A percentile compares a stretch with the other conserved stretches of the same genome.
phyloP scores from a whole-genome alignment of 2,329 filamentous ascomycete species.

The Pestalotiopsis sp. region DNA sequence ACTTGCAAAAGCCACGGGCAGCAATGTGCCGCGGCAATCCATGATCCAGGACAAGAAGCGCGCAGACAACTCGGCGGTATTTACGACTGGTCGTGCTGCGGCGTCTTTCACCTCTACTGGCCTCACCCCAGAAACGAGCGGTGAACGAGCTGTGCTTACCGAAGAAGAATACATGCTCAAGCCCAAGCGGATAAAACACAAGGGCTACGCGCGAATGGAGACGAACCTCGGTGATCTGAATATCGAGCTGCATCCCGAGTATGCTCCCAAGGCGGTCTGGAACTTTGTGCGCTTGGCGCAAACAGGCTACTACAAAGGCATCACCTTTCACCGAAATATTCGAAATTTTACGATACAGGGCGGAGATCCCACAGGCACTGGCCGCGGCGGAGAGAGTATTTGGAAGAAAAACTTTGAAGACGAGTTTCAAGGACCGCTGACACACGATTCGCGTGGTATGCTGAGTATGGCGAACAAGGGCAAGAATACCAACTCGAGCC shows the following conservation, averaged over 20 bases:
- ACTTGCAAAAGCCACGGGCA: constrained; percentile 37
- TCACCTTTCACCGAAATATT: constrained; percentile 92
- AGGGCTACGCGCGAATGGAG: constrained; percentile 87
- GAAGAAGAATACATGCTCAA: constrained; percentile 98
- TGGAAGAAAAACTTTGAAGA: constrained; percentile 96
- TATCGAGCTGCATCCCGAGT: constrained; percentile 87
- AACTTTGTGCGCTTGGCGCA: constrained; percentile 91
- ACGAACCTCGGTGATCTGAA: constrained; percentile 86
- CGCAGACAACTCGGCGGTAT: constrained; percentile 83
- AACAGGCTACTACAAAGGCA: constrained; percentile 84
- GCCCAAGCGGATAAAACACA: constrained; percentile 83
- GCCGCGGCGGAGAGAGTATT: constrained; percentile 84
- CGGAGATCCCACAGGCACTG: constrained; percentile 90
- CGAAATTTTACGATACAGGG: constrained; percentile 98
- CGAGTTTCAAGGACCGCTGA: constrained; percentile 86
- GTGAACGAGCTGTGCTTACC: constrained; percentile 80
- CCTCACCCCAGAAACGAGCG: constrained; percentile 87
- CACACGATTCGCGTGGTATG: constrained; percentile 80
- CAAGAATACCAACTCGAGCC: constrained; percentile 93
- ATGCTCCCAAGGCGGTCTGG: constrained; percentile 91
- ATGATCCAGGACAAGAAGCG: constrained; percentile 59
- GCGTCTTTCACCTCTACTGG: constrained; percentile 96
- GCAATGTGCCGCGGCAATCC: constrained; percentile 37
- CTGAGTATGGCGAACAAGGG: constrained; percentile 98
- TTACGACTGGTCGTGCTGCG: constrained; percentile 89